Evolutionary conservation across 208 protist genomes (phyloP).

Genomic region (Crithidia bombi): DNA sequence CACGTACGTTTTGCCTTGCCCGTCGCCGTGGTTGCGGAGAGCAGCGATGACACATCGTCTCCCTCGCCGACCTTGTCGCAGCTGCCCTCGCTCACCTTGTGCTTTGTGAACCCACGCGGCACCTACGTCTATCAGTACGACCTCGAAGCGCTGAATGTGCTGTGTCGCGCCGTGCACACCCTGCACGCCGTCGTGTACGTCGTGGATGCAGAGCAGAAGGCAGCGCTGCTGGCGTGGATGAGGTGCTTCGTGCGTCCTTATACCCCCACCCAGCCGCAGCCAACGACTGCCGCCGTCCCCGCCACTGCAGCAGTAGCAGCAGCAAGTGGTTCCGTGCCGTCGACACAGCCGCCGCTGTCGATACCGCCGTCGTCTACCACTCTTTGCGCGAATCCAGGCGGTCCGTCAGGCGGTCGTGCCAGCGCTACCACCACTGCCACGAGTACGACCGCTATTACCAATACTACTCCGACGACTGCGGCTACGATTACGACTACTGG

Average conservation of each 20-base stretch:
- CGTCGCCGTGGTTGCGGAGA: background rate
- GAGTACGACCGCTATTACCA: background rate
- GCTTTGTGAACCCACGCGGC: slow-evolving; percentile 31
- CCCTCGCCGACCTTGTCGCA: background rate
- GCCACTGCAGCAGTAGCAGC: background rate
- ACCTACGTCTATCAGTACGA: slow-evolving; percentile 30
- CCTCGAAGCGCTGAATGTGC: slow-evolving; percentile 35
- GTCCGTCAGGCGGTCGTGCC: background rate
- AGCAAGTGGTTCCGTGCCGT: background rate
- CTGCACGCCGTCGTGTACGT: slow-evolving; percentile 27
- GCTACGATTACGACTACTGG: no score
- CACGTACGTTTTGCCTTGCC: background rate
- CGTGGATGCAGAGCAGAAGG: slow-evolving; percentile 31
- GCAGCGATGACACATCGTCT: background rate
- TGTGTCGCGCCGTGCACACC: slow-evolving; percentile 27
- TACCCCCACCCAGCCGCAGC: background rate
- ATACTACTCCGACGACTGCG: background rate
- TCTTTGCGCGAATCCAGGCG: background rate
- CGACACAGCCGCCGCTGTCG: background rate
- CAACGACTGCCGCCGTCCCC: background rate
- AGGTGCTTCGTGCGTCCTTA: background rate
- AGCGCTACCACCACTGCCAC: background rate
- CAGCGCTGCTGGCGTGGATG: slow-evolving; percentile 20
- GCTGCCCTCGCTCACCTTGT: slow-evolving; percentile 28
- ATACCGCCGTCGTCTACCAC: background rate